Conservation (phyloP, 164 flowering plant species). For the Magnolia officinalis region DNA sequence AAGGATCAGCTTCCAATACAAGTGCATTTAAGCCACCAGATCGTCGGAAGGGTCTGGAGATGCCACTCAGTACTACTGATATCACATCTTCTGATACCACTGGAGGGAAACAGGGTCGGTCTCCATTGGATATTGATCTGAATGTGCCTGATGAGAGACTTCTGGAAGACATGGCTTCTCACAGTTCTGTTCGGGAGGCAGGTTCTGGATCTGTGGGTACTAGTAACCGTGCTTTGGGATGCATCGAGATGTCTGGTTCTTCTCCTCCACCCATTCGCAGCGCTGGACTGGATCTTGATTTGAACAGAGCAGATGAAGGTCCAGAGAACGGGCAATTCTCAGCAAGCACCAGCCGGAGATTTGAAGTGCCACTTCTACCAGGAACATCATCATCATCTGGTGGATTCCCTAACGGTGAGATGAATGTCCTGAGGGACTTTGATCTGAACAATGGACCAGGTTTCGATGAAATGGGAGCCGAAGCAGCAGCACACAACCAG, state of each 20-base stretch:
- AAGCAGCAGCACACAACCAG: conserved; percentile 33
- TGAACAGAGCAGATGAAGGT: conserved; percentile 67
- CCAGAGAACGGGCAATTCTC: conserved; percentile 39
- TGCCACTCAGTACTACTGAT: conserved; percentile 21
- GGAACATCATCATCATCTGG: conserved; percentile 29
- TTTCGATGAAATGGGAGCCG: conserved; percentile 50
- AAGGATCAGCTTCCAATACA: conserved; percentile 85
- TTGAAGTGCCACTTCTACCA: conserved; percentile 32
- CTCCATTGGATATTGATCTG: conserved; percentile 67
- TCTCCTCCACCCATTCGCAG: conserved; percentile 30
- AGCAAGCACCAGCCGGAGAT: conserved; percentile 15
- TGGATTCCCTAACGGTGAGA: conserved; percentile 40
- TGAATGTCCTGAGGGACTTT: conserved; percentile 50
- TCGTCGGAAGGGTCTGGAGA: conserved; percentile 61
- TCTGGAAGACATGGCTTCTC: conserved; percentile 41
- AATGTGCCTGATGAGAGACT: conserved; percentile 74
- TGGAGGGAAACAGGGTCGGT: conserved; percentile 42
- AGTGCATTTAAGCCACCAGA: conserved; percentile 97
- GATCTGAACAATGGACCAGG: conserved; percentile 86
- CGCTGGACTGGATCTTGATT: conserved; percentile 83
- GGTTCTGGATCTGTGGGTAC: not conserved
- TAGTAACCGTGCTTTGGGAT: not conserved
- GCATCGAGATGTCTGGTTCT: conserved; percentile 17
- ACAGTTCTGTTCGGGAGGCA: not conserved
- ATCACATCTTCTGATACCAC: conserved; percentile 28